A percentile compares a stretch with the other conserved stretches of the same genome.
Conservation (phyloP, 306 rosid species). For the Sophora flavescens region DNA sequence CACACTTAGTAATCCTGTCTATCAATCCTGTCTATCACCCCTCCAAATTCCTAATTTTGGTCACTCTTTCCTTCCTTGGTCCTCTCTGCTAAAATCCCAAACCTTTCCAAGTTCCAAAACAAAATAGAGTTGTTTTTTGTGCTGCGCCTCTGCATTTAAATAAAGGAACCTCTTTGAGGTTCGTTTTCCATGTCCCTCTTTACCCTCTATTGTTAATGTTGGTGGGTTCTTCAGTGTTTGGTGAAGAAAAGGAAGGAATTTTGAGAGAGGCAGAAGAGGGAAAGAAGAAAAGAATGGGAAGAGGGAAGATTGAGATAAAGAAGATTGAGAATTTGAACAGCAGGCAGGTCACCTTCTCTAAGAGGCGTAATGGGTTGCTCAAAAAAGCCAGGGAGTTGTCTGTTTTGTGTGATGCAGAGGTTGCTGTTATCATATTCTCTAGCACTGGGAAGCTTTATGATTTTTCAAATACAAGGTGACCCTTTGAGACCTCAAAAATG, state of each 20-base stretch:
- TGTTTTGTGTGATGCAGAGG: constrained; percentile 80
- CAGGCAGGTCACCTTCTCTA: constrained; percentile 84
- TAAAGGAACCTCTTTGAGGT: background rate
- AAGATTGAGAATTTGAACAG: constrained; percentile 77
- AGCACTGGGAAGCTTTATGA: constrained; percentile 76
- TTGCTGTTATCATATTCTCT: constrained; percentile 75
- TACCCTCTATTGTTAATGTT: constrained; percentile 13
- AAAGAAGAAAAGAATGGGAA: constrained; percentile 58
- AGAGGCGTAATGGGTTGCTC: constrained; percentile 73
- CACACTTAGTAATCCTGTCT: constrained; percentile 63
- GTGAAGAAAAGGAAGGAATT: constrained; percentile 11
- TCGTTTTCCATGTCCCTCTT: constrained; percentile 5
- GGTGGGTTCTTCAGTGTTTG: constrained; percentile 33
- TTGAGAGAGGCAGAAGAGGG: constrained; percentile 1
- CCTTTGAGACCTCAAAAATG: background rate
- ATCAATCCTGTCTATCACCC: constrained; percentile 59
- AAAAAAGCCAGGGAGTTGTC: constrained; percentile 80
- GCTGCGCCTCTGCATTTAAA: constrained; percentile 22
- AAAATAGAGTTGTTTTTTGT: constrained; percentile 1
- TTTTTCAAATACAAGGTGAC: constrained; percentile 67
- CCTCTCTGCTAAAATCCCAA: constrained; percentile 41
- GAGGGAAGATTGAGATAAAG: constrained; percentile 82
- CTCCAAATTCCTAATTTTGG: constrained; percentile 52
- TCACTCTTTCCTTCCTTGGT: constrained; percentile 57
- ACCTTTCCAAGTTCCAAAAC: constrained; percentile 23